These are phyloP conservation scores for Xylogone sp. DNA, from an alignment of 2,329 filamentous ascomycete genomes.

Conservation along the genomic window DNA sequence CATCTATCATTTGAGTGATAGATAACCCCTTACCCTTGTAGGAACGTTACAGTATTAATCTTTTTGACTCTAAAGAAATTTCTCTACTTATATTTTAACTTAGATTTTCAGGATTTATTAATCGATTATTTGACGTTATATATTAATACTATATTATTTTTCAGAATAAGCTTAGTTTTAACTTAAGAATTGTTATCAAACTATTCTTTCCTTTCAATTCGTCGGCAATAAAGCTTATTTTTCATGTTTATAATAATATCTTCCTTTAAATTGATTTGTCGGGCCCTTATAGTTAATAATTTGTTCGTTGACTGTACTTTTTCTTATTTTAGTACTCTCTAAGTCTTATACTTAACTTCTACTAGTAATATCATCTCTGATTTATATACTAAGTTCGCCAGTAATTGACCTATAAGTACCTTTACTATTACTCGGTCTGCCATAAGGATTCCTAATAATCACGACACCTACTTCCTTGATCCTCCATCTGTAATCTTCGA, in stretches of 20 bases:
- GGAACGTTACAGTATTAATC: no score
- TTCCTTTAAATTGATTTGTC: no score
- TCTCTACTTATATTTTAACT: neutral
- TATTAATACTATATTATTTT: neutral
- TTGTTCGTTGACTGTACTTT: neutral
- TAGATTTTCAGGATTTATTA: neutral
- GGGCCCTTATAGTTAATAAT: neutral
- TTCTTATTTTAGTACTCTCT: neutral
- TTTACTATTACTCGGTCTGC: neutral
- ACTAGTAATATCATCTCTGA: neutral
- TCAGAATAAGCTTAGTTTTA: no score
- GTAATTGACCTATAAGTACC: neutral
- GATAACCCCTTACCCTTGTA: no score
- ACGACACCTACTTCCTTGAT: neutral
- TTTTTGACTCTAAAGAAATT: neutral
- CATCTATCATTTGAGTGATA: no score
- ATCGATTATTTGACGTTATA: neutral
- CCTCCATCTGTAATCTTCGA: neutral
- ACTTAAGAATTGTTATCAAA: no score
- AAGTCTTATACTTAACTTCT: no score
- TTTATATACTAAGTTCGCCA: neutral
- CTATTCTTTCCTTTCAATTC: no score
- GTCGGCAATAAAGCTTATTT: no score
- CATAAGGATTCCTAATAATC: neutral
- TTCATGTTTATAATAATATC: no score